Evolutionary conservation across 2,329 filamentous ascomycete genomes (phyloP).

Genomic region (Teratosphaeria viscida): DNA sequence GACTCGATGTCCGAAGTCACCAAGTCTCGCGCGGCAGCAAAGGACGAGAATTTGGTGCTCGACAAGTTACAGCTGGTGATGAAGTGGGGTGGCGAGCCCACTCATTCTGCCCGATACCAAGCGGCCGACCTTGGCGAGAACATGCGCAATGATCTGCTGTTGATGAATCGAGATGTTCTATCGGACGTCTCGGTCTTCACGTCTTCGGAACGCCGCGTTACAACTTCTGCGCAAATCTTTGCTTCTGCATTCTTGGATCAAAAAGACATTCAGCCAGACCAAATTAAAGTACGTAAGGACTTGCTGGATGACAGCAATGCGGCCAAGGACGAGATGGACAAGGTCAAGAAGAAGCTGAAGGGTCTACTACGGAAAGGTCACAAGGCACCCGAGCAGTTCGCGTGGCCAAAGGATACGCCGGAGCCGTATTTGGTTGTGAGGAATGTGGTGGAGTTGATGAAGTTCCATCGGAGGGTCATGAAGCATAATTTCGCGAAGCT

Average conservation of each 20-base stretch:
- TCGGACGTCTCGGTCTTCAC: constrained; percentile 92
- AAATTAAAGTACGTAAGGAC: constrained; percentile 86
- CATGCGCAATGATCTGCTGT: constrained; percentile 85
- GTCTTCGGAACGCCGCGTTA: constrained; percentile 88
- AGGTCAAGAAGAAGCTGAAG: constrained; percentile 99
- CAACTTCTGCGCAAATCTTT: constrained; percentile 94
- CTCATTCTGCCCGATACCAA: constrained; percentile 92
- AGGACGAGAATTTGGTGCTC: constrained; percentile 81
- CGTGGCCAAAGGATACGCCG: constrained; percentile 87
- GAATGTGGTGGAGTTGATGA: constrained; percentile 90
- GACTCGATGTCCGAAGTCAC: constrained; percentile 85
- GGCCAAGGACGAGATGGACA: constrained; percentile 98
- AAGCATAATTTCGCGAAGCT: constrained; percentile 82
- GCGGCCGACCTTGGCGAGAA: constrained; percentile 89
- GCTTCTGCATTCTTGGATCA: constrained; percentile 78
- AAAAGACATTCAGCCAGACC: constrained; percentile 74
- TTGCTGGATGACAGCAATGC: constrained; percentile 95
- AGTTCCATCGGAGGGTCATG: constrained; percentile 93
- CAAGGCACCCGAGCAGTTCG: constrained; percentile 86
- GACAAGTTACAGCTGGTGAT: constrained; percentile 97
- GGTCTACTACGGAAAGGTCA: constrained; percentile 83
- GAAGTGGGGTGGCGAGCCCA: constrained; percentile 98
- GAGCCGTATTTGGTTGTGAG: constrained; percentile 89
- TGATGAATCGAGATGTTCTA: constrained; percentile 85
- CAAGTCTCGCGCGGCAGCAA: constrained; percentile 86